Conservation (phyloP, 768 basidiomycete genomes). For the Trametes sanguinea region DNA sequence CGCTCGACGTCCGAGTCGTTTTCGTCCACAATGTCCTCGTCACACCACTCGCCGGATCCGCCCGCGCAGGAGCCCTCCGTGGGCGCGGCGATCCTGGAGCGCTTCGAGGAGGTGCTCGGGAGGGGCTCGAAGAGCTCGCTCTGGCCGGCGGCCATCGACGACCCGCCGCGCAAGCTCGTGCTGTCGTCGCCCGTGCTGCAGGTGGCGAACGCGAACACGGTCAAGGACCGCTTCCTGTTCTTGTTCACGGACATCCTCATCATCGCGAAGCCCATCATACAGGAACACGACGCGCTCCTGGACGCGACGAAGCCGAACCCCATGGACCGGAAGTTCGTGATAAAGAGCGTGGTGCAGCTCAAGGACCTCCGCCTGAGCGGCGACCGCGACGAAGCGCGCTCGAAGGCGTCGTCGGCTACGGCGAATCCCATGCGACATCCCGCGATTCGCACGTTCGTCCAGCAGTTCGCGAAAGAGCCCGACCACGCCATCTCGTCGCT, state of each 20-base stretch:
- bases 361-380: conserved; percentile 65
- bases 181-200: conserved; percentile 87
- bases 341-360: conserved; percentile 88
- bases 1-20: conserved; percentile 73
- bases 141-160: conserved; percentile 71
- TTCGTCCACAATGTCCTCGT: conserved; percentile 61
- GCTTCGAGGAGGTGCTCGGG: conserved; percentile 69
- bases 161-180: conserved; percentile 84
- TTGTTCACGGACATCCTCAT: conserved; percentile 96
- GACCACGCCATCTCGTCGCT: conserved; percentile 74
- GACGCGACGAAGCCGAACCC: conserved; percentile 57
- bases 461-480: conserved; percentile 80
- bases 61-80: conserved; percentile 39
- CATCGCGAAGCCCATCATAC: conserved; percentile 85
- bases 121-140: conserved; percentile 57
- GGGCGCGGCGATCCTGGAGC: conserved; percentile 61
- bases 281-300: conserved; percentile 63
- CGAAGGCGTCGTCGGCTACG: conserved; percentile 42
- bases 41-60: conserved; percentile 56
- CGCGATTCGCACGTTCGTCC: conserved; percentile 69
- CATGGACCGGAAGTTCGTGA: conserved; percentile 75
- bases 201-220: conserved; percentile 90
- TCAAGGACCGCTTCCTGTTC: conserved; percentile 95
- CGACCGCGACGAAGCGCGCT: conserved; percentile 65
- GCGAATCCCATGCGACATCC: conserved; percentile 53